Evolutionary conservation across 148 eudicot genomes (phyloP).

Genomic region (Persicaria tinctoria): DNA sequence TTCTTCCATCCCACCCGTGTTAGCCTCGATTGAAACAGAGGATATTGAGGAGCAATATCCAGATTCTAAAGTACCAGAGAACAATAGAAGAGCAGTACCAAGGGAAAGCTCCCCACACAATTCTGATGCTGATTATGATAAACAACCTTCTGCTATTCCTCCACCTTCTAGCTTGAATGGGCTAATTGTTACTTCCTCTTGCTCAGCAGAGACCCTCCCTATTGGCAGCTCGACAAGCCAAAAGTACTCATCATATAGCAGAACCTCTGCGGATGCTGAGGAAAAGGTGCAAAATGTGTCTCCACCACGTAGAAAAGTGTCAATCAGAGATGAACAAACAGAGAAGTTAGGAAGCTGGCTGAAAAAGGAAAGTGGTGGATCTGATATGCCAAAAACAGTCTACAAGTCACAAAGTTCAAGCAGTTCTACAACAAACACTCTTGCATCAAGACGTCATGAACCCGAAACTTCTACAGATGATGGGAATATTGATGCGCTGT

Average conservation of each 20-base stretch:
- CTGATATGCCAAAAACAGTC: conserved; percentile 41
- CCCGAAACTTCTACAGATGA: conserved; percentile 50
- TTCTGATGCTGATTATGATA: conserved; percentile 40
- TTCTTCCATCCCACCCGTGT: conserved; percentile 33
- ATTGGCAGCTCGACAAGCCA: conserved; percentile 24
- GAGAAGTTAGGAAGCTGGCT: conserved; percentile 63
- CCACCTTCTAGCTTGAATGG: conserved; percentile 41
- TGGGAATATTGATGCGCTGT: conserved; percentile 73
- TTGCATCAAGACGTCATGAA: conserved; percentile 39
- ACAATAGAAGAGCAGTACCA: conserved; percentile 43
- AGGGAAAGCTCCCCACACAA: conserved; percentile 45
- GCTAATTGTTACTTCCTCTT: conserved; percentile 25
- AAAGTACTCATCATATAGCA: conserved; percentile 14
- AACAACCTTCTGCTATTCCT: conserved; percentile 35
- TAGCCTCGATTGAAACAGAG: conserved; percentile 46
- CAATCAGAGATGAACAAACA: conserved; percentile 60
- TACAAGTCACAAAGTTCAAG: conserved; percentile 44
- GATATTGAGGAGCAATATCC: conserved; percentile 44
- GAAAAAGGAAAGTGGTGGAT: conserved; percentile 51
- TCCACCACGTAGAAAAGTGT: conserved; percentile 82
- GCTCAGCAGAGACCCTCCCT: conserved; percentile 9
- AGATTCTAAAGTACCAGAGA: conserved; percentile 48
- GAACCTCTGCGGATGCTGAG: conserved; percentile 31
- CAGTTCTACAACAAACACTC: conserved; percentile 28
- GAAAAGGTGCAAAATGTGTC: conserved; percentile 81